Evolutionary conservation across 2,329 filamentous ascomycete genomes (phyloP).

Genomic region (Zarea fungicola): DNA sequence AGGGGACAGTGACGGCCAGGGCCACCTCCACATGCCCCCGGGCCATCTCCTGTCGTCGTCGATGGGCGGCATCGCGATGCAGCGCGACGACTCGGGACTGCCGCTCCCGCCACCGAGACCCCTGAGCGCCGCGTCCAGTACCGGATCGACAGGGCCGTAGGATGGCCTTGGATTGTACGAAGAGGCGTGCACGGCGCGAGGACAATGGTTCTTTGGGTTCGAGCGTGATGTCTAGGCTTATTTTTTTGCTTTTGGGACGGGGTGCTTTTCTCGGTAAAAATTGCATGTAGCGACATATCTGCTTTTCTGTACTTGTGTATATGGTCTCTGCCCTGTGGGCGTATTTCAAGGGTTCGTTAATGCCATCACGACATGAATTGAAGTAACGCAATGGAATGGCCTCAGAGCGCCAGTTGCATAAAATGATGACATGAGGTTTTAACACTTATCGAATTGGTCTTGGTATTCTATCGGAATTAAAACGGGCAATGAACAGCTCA

Average conservation of each 20-base stretch:
- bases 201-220: constrained; percentile 23
- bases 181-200: background rate
- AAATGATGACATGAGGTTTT: too few species aligned
- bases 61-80: constrained; percentile 35
- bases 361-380: background rate
- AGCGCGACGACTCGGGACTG: constrained; percentile 29
- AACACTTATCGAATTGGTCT: too few species aligned
- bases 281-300: background rate
- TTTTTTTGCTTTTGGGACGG: too few species aligned
- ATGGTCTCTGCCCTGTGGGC: background rate
- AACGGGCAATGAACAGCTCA: too few species aligned
- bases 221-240: too few species aligned
- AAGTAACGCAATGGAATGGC: background rate
- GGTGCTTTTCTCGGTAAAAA: background rate
- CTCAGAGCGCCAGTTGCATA: too few species aligned
- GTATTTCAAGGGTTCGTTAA: background rate
- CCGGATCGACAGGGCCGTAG: constrained; percentile 36
- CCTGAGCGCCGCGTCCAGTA: constrained; percentile 37
- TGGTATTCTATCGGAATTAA: too few species aligned
- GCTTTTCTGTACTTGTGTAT: background rate
- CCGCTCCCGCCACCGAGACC: constrained; percentile 32
- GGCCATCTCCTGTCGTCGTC: constrained; percentile 18
- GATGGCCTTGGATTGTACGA: constrained; percentile 12
- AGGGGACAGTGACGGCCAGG: constrained; percentile 27
- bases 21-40: constrained; percentile 21